Percentiles rank a stretch among this genome's conserved stretches.
These are phyloP conservation scores for Mucor circinelloides DNA, from an alignment of 371 early-diverging fungal genomes.

Conservation along the genomic window DNA sequence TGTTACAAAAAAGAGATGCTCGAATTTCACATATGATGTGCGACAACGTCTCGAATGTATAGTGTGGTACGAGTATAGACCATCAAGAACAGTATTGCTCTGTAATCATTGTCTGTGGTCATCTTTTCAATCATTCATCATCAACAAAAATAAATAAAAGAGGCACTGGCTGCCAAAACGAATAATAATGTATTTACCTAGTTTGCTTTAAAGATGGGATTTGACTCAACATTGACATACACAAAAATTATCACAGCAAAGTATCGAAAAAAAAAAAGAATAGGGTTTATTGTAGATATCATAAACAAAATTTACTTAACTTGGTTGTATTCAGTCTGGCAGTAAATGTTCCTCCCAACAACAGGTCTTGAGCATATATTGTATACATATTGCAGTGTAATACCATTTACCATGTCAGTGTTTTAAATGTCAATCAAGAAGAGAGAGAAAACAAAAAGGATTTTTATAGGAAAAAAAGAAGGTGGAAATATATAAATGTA, in stretches of 20 bases:
- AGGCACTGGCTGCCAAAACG: no score
- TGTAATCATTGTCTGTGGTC: neutral
- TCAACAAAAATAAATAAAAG: no score
- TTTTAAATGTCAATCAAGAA: neutral
- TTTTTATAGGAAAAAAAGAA: conserved; percentile 1
- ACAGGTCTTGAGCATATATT: neutral
- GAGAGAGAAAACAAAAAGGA: no score
- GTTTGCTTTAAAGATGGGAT: no score
- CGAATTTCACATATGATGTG: neutral
- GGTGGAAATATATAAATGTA: neutral
- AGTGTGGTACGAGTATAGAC: neutral
- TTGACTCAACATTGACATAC: no score
- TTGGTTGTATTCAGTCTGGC: neutral
- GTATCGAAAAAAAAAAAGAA: neutral
- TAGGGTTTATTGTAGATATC: neutral
- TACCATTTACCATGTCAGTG: neutral
- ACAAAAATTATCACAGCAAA: no score
- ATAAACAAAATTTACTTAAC: neutral
- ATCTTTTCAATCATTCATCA: no score
- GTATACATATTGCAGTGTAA: no score
- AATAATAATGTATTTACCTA: no score
- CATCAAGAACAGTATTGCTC: neutral
- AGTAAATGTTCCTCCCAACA: neutral
- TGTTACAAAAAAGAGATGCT: neutral
- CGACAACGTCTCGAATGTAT: neutral